phyloP scores from a whole-genome alignment of 2,329 filamentous ascomycete species.

The Botryosphaeria agaves region DNA sequence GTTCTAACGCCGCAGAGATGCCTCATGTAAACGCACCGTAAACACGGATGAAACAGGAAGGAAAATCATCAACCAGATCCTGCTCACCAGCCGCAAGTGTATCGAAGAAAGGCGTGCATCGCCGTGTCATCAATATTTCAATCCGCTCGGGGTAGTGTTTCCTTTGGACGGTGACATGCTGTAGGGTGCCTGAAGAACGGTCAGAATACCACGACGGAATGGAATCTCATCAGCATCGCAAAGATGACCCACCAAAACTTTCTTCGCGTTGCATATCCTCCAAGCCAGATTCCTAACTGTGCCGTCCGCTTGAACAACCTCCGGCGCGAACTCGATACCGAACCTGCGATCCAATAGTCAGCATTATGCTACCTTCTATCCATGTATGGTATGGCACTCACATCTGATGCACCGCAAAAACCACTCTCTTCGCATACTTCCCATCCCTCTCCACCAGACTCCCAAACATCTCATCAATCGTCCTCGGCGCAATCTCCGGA shows the following conservation, averaged over 20 bases:
- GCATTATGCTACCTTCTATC: too few species aligned
- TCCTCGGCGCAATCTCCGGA: constrained; percentile 72
- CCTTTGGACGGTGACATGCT: constrained; percentile 28
- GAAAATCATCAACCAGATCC: too few species aligned
- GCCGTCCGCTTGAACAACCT: constrained; percentile 82
- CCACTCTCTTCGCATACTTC: constrained; percentile 77
- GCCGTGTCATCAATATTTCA: too few species aligned
- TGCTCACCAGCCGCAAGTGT: too few species aligned
- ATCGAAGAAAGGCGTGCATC: too few species aligned
- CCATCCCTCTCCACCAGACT: constrained; percentile 68
- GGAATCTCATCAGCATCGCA: not conserved
- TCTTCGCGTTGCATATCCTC: constrained; percentile 91
- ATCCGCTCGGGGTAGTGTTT: constrained; percentile 15
- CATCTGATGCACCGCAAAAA: constrained; percentile 92
- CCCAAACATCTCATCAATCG: constrained; percentile 67
- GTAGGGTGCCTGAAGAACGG: constrained; percentile 23
- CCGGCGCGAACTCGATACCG: constrained; percentile 84
- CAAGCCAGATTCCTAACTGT: constrained; percentile 81
- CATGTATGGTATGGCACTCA: constrained; percentile 23
- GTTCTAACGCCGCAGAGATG: too few species aligned
- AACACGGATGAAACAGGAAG: too few species aligned
- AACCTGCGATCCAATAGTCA: constrained; percentile 37
- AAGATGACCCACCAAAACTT: constrained; percentile 56
- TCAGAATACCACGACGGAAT: not conserved
- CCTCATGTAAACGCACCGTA: too few species aligned